Base-by-base conservation (phyloP, 2,329 filamentous ascomycete species). In the Sclerotinia nivalis region DNA sequence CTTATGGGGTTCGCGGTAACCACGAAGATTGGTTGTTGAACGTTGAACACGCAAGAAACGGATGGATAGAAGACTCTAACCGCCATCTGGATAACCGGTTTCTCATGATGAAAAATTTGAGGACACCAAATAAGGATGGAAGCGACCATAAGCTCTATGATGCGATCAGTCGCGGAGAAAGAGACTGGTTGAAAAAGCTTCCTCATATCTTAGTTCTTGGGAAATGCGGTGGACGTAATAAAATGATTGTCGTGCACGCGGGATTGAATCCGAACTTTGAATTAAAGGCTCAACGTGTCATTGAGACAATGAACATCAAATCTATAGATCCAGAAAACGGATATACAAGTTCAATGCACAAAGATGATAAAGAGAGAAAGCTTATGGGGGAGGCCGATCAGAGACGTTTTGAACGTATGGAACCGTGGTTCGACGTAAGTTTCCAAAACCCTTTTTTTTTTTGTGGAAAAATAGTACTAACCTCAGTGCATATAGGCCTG, bases 271-370 rank as follows among this genome's bases (percentile, higher is more conserved):
- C 62, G 25, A 22, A 28, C 0, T 0, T 10, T 22, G 37, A 10
- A 6, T 20, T 45, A 13, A 10, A n/a, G 18, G 2, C 55, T 6
- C 50, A 66, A 55, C 7, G n/a, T 9, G 3, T 45, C 5, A 66
- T n/a, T 8, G 25, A 43, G n/a, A 55, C 28, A 10, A 66, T 56
- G 64, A 66, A 55, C 50, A 22, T 66, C 0, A 66, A 66, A 55
- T 66, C 50, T 31, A 31, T 56, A 28, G 28, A 66, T 45, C 34
- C 15, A 43, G 31, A 7, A 12, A 6, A n/a, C 2, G 4, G 40
- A 25, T 6, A n/a, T 28, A 56, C 49, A 22, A 55, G 64, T 22
- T 55, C 49, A 13, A 43, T 40, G 59, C 43, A 43, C 5, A 15
- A 2, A 4, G 47, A n/a, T n/a, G 49, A 55, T n/a, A 66, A 66